These are phyloP conservation scores for Rhizophagus sp. DNA, from an alignment of 192 early-diverging fungal genomes.

Conservation along the genomic window DNA sequence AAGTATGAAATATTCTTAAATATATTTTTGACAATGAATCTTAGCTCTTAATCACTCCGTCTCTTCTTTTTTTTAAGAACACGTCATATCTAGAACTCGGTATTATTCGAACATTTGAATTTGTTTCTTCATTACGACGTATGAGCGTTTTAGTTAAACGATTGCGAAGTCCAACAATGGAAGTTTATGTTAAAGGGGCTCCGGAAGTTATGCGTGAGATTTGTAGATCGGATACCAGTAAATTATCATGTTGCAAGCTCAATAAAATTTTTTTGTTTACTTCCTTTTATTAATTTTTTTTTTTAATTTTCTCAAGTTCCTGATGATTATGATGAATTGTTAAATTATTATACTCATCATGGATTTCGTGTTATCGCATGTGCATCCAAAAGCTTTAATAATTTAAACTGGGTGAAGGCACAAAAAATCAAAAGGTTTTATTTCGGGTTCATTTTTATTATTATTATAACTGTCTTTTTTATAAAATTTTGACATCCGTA, in stretches of 20 bases:
- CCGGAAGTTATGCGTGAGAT: slow-evolving; percentile 93
- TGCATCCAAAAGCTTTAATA: slow-evolving; percentile 75
- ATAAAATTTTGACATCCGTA: not conserved
- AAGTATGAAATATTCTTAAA: slow-evolving; percentile 23
- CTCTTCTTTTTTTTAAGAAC: slow-evolving; percentile 17
- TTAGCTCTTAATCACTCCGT: not conserved
- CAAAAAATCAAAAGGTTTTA: slow-evolving; percentile 66
- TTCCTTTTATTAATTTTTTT: slow-evolving; percentile 1
- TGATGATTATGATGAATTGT: slow-evolving; percentile 74
- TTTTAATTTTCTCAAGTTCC: slow-evolving; percentile 63
- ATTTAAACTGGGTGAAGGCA: slow-evolving; percentile 71
- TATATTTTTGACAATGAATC: not conserved
- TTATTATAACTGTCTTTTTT: not conserved
- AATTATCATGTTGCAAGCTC: slow-evolving; percentile 18
- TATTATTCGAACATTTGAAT: slow-evolving; percentile 90
- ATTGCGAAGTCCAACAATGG: slow-evolving; percentile 60
- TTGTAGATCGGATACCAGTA: slow-evolving; percentile 77
- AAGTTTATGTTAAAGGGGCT: slow-evolving; percentile 96
- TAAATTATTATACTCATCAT: slow-evolving; percentile 89
- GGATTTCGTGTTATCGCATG: slow-evolving; percentile 97
- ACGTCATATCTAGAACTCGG: slow-evolving; percentile 64
- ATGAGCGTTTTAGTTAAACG: slow-evolving; percentile 91
- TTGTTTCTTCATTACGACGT: slow-evolving; percentile 83
- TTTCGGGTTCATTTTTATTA: not conserved
- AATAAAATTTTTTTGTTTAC: not conserved